Evolutionary conservation across 2,329 filamentous ascomycete species (phyloP), one percentile per base, ranked within the genome.

Genomic region (Fusarium sp.): DNA sequence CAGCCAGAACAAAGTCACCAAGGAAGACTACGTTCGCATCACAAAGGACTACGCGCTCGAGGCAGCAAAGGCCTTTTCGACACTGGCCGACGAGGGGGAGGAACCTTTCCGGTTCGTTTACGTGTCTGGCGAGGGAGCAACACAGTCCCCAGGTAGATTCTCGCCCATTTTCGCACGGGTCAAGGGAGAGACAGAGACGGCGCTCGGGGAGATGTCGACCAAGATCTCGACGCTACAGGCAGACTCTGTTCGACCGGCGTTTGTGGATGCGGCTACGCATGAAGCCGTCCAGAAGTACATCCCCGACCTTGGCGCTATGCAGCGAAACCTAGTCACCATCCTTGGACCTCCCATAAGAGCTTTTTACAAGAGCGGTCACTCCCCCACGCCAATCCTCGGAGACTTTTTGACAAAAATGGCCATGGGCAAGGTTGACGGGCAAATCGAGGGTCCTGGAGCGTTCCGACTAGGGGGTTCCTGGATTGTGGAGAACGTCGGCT

Each of bases 101-200:
- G 78, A 85, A 45, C 88, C 90, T 0, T 91, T 95, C 81, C 90
- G 89, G 61, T 95, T 95, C 80, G 86, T 95, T 71, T 93, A 91
- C 78, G 88, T 95, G 33, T 95, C 93, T 0, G 92, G 91, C 58
- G 82, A 85, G 61, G 90, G 90, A 54, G 88, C 91, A 0, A 92
- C 90, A 2, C 86, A 87, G 20, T 82, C 82, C 1, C 92, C 92
- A 0, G 87, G 87, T 4, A 79, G 80, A 6, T 87, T 91, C 75
- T 88, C 91, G 0, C 80, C 87, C 20, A 81, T 89, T 52, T 95
- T 90, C 76, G 91, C 85, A 2, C 84, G 87, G 14, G 86, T 93
- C 65, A 95, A 95, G 80, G 93, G 93, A 14, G 86, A 90, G 78
- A 88, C 89, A 0, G 93, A 95, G 81, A 73, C 85, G 2, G 81